Base-by-base conservation (phyloP, 306 rosid species). In the Quercus engelmannii region DNA sequence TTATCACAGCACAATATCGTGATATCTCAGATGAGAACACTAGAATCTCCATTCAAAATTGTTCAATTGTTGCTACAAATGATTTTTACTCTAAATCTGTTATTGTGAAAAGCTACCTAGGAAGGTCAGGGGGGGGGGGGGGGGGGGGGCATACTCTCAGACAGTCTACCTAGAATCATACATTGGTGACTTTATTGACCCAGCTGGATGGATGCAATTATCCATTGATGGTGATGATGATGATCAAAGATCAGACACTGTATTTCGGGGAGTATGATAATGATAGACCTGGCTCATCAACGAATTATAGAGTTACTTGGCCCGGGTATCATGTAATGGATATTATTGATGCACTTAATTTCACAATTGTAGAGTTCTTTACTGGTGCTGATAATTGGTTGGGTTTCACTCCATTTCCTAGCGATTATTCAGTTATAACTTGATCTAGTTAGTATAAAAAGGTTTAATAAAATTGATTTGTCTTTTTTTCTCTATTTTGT, bases 351-450 rank as follows among this genome's bases (percentile, higher is more conserved):
- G 96, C 96, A 6, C 76, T 72, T 51, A 87, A 85, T 21, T 93
- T 91, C 78, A 73, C 96, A 2, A 92, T 87, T 63, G 61, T 90
- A 0, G 86, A 84, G 86, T 81, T 93, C 35, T 88, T 93, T 55
- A 38, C 55, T n/a, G 96, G 96, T 54, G 88, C 85, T 82, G 85
- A 79, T n/a, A n/a, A n/a, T 3, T 93, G 97, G 97, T 83, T 93
- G 74, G 80, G 78, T 38, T 89, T 90, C 78, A 93, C 94, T 78
- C 89, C 97, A 0, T 85, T 93, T 55, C 97, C 97, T 71, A 88
- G 85, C 57, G 92, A 93, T 35, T 87, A 81, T 9, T 89, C 87
- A 61, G 84, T 89, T 38, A 7, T 0, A 7, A 38, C 43, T 62
- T 92, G 86, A 79, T 58, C 15, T 28, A 25, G 54, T 25, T 20